phyloP scores from a whole-genome alignment of 345 rosid species.

The Streptanthus diversifolius region DNA sequence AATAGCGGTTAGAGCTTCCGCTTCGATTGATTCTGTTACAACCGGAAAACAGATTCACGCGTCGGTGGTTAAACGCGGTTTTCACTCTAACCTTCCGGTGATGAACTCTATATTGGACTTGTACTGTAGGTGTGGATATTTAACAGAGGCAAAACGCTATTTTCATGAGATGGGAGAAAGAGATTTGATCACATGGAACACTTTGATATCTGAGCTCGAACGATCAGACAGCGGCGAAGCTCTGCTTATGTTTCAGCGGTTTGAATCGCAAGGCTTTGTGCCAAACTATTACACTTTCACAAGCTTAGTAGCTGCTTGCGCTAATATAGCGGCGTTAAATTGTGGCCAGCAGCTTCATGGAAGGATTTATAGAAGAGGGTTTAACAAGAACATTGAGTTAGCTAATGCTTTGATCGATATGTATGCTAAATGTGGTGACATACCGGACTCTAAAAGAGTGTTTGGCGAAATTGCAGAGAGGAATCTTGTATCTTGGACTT shows the following conservation, averaged over 20 bases:
- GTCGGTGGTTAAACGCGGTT: conserved; percentile 51
- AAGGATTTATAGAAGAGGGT: conserved; percentile 54
- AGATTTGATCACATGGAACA: conserved; percentile 83
- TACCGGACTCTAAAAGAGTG: conserved; percentile 50
- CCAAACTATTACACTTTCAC: conserved; percentile 82
- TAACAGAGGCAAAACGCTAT: conserved; percentile 53
- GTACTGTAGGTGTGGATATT: conserved; percentile 75
- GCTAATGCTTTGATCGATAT: conserved; percentile 78
- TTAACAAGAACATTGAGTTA: conserved; percentile 49
- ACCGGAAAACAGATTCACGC: conserved; percentile 71
- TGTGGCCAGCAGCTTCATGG: conserved; percentile 90
- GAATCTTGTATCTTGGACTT: conserved; percentile 84
- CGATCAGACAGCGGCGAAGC: conserved; percentile 51
- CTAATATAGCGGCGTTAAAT: conserved; percentile 57
- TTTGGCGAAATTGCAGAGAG: conserved; percentile 47
- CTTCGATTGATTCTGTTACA: conserved; percentile 50
- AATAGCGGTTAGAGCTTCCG: conserved; percentile 79
- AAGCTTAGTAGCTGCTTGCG: conserved; percentile 68
- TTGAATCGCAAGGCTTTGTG: conserved; percentile 59
- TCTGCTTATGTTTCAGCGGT: conserved; percentile 53
- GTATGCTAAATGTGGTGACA: conserved; percentile 88
- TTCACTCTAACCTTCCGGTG: conserved; percentile 67
- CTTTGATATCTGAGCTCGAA: conserved; percentile 71
- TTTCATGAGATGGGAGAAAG: conserved; percentile 69
- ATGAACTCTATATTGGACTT: conserved; percentile 83